These are phyloP conservation scores for Nakazawaea ernobii DNA, from an alignment of 805 yeast species.

Conservation along the genomic window DNA sequence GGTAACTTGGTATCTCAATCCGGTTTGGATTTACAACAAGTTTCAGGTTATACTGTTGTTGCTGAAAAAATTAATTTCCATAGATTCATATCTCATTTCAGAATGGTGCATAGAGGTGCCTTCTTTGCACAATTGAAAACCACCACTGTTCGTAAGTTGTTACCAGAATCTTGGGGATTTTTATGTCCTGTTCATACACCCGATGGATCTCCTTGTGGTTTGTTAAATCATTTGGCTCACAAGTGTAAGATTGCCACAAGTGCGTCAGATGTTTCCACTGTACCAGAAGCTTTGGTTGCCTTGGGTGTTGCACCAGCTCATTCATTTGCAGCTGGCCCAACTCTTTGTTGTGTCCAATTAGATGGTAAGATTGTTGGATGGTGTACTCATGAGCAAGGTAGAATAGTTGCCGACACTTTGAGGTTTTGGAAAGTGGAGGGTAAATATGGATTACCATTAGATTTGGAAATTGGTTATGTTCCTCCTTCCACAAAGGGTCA, in stretches of 20 bases:
- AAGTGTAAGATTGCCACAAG: constrained; percentile 83
- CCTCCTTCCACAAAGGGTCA: constrained; percentile 97
- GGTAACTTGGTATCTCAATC: constrained; percentile 97
- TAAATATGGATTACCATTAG: constrained; percentile 68
- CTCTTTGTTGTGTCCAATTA: constrained; percentile 82
- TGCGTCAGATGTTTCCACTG: constrained; percentile 65
- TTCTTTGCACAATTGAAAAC: constrained; percentile 98
- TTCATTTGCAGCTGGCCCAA: constrained; percentile 82
- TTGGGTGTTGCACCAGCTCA: constrained; percentile 82
- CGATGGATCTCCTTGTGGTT: constrained; percentile 99
- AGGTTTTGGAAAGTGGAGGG: constrained; percentile 92
- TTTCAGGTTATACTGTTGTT: constrained; percentile 95
- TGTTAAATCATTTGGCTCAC: constrained; percentile 93
- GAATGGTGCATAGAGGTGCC: constrained; percentile 99
- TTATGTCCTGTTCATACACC: constrained; percentile 99
- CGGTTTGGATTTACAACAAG: constrained; percentile 96
- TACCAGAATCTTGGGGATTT: constrained; percentile 99
- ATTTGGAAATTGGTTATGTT: constrained; percentile 89
- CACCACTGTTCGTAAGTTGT: constrained; percentile 90
- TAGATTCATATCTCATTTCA: constrained; percentile 95
- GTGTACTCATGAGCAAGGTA: constrained; percentile 88
- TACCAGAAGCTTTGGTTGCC: constrained; percentile 59
- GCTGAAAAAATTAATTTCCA: constrained; percentile 98
- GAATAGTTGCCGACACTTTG: constrained; percentile 79
- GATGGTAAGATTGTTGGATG: constrained; percentile 93